Base-by-base conservation (phyloP, 371 early-diverging fungal genomes). In the Funneliformis caledonium region DNA sequence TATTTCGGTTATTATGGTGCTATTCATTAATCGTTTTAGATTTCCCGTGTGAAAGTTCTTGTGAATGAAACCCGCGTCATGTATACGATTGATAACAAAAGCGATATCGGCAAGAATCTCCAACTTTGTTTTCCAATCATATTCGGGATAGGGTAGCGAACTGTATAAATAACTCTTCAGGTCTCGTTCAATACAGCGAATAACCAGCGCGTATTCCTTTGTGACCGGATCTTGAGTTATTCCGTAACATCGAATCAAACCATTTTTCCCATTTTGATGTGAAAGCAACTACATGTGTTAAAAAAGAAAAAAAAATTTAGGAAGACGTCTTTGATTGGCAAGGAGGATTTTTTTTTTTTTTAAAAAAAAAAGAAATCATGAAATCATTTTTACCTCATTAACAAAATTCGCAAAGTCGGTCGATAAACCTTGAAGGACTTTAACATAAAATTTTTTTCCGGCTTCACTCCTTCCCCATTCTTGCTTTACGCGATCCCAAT, bases 31-130 rank as follows among this genome's bases (percentile, higher is more conserved):
- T 48, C 78, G n/a, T 42, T n/a, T 19, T 52, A 78, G 19, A 59
- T 68, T 78, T 31, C 78, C 78, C 10, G 60, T 78, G 47, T 78
- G 78, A 64, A 78, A 22, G 68, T 68, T 68, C 52, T 33, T 43
- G 42, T 78, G 67, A 43, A 68, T 7, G 33, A 62, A 68, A 59
- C 42, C 56, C 11, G 11, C n/a, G 0, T 68, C 69, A 68, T 78
- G 78, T 33, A 78, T 65, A 5, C 52, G 50, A 19, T 67, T 48
- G n/a, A 78, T 22, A 37, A 31, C 26, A 1, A 26, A 52, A 19
- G 78, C 78, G 33, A 78, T 48, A 56, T 78, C 52, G 4, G 52
- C 31, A 16, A 78, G n/a, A 12, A 78, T 78, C 50, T 68, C 78
- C 67, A 68, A 31, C 52, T 68, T 78, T 26, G 50, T 33, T 52